Evolutionary conservation across 208 protist genomes (phyloP).

Genomic region (Trypanosoma caninum): DNA sequence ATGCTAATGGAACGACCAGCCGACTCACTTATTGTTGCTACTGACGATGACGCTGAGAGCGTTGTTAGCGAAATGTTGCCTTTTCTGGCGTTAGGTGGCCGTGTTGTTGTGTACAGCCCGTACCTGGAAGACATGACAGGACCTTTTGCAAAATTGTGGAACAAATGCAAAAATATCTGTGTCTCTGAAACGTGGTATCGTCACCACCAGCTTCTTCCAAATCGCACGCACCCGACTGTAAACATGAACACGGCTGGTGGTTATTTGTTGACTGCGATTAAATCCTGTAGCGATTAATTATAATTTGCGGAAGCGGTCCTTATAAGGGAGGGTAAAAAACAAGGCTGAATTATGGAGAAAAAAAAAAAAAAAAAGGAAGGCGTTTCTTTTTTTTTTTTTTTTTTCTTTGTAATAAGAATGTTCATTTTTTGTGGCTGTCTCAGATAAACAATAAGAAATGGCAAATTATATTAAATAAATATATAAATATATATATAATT

Average conservation of each 20-base stretch:
- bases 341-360: neutral
- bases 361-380: constrained; percentile 1
- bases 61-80: constrained; percentile 62
- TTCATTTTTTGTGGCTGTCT: neutral
- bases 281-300: too few species aligned
- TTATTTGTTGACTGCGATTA: constrained; percentile 90
- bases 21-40: constrained; percentile 76
- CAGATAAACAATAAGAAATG: too few species aligned
- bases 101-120: constrained; percentile 85
- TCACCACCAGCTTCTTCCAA: constrained; percentile 91
- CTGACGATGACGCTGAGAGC: constrained; percentile 32
- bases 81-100: constrained; percentile 69
- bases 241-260: constrained; percentile 91
- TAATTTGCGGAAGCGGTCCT: too few species aligned
- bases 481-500: too few species aligned
- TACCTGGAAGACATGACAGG: constrained; percentile 77
- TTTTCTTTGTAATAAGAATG: neutral
- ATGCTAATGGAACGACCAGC: constrained; percentile 50
- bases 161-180: constrained; percentile 76
- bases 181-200: constrained; percentile 93
- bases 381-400: neutral
- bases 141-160: constrained; percentile 59
- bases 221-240: constrained; percentile 92
- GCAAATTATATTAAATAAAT: too few species aligned
- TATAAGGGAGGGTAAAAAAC: neutral